Conservation (phyloP, 192 early-diverging fungal genomes). For the Coemansia sp. region DNA sequence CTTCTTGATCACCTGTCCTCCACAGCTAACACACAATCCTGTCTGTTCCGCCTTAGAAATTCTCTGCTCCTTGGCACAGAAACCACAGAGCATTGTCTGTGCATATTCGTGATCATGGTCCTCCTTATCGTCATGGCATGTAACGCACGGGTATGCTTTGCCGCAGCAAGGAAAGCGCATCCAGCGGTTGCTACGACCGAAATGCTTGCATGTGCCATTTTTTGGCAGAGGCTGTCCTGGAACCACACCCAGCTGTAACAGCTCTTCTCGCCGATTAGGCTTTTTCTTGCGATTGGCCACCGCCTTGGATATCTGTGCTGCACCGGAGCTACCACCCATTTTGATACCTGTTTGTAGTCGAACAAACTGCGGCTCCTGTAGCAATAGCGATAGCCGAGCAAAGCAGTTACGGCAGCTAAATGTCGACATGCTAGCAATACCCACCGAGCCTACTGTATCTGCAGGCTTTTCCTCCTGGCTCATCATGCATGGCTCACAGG, state of each 20-base stretch:
- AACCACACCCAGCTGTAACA: slow-evolving; percentile 61
- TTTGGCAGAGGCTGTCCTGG: slow-evolving; percentile 73
- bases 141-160: slow-evolving; percentile 77
- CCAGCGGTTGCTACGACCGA: slow-evolving; percentile 83
- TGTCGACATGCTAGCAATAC: slow-evolving; percentile 12
- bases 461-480: slow-evolving; percentile 23
- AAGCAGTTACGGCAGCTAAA: slow-evolving; percentile 45
- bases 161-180: slow-evolving; percentile 92
- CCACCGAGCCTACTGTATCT: slow-evolving; percentile 21
- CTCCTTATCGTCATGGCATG: slow-evolving; percentile 78
- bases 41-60: slow-evolving; percentile 52
- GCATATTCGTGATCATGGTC: slow-evolving; percentile 69
- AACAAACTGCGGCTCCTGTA: slow-evolving; percentile 58
- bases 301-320: slow-evolving; percentile 48
- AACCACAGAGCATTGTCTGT: slow-evolving; percentile 79
- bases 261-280: slow-evolving; percentile 52
- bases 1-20: slow-evolving; percentile 58
- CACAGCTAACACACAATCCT: slow-evolving; percentile 60
- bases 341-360: slow-evolving; percentile 39
- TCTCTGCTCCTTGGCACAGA: slow-evolving; percentile 76
- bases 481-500: slow-evolving; percentile 67
- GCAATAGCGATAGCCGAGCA: slow-evolving; percentile 26
- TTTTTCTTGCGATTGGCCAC: slow-evolving; percentile 48
- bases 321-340: slow-evolving; percentile 31
- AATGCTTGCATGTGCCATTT: slow-evolving; percentile 81